Base-by-base conservation (phyloP, 2,329 filamentous ascomycete genomes). In the Dactylellina haptotyla region DNA sequence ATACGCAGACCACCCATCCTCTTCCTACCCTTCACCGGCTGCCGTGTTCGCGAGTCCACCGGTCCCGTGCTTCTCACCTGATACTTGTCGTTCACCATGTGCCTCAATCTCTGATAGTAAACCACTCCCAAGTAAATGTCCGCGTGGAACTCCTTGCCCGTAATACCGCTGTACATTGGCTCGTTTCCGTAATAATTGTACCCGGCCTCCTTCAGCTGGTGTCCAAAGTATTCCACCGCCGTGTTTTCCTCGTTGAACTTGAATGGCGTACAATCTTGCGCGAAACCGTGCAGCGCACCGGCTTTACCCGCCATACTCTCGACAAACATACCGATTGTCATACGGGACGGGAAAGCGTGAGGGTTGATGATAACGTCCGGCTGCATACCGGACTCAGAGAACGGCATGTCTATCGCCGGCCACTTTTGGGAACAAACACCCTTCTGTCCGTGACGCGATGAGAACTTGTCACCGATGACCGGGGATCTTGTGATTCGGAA, bases 61-160 rank as follows among this genome's bases (percentile, higher is more conserved):
- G 93, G 93, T 63, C 95, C 95, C 0, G 95, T 98, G 1, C 95
- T 98, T 82, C 95, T 89, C 64, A 98, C 95, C 82, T 99, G 95
- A 85, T 91, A 99, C 83, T 99, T 99, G 83, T 99, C 95, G 86
- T 97, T 98, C 65, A 99, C 95, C 95, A 99, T 99, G 89, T 99
- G 95, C 81, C 95, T 87, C 74, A 99, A 86, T 81, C 95, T 89
- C 83, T 99, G 95, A 85, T 99, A 99, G 85, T 98, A 98, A 74
- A 99, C 95, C 9, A 97, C 89, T 50, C 95, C 95, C 71, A 98
- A 88, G 83, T 96, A 99, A 79, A 99, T 98, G 80, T 99, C 95
- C 4, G 93, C 94, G 18, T 89, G 89, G 41, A 99, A 89, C 81
- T 98, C 94, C 80, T 96, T 89, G 75, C 95, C 95, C 0, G 95